Conservation (phyloP, 2,329 filamentous ascomycete species). For the Stemphylium vesicarium region DNA sequence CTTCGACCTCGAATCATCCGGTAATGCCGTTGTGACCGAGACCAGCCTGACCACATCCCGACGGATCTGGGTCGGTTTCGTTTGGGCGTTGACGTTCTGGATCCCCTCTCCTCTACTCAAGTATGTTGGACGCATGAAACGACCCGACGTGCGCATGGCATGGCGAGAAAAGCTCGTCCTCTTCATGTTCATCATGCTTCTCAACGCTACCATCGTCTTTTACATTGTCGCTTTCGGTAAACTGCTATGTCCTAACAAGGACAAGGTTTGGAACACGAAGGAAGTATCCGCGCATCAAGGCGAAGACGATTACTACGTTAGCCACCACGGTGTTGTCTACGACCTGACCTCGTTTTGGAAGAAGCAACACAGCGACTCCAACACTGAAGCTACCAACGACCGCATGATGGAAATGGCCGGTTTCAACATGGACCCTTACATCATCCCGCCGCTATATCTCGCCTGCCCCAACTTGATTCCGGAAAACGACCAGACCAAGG, state of each 20-base stretch:
- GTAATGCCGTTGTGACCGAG: constrained; percentile 77
- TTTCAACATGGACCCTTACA: constrained; percentile 81
- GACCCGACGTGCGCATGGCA: constrained; percentile 93
- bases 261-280: constrained; percentile 81
- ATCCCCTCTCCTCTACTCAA: constrained; percentile 85
- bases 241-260: constrained; percentile 85
- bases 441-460: constrained; percentile 75
- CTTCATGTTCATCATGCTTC: constrained; percentile 76
- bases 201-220: constrained; percentile 85
- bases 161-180: constrained; percentile 96
- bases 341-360: constrained; percentile 91
- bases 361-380: constrained; percentile 78
- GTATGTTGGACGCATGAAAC: constrained; percentile 92
- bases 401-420: constrained; percentile 82
- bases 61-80: constrained; percentile 78
- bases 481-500: constrained; percentile 49
- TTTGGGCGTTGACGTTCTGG: constrained; percentile 91
- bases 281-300: constrained; percentile 75
- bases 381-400: constrained; percentile 63
- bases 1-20: constrained; percentile 82
- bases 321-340: constrained; percentile 86
- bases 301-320: constrained; percentile 83
- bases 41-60: constrained; percentile 68
- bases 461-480: constrained; percentile 77
- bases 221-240: constrained; percentile 89